Conservation (phyloP, 768 basidiomycete species). For the Suillus variegatus region DNA sequence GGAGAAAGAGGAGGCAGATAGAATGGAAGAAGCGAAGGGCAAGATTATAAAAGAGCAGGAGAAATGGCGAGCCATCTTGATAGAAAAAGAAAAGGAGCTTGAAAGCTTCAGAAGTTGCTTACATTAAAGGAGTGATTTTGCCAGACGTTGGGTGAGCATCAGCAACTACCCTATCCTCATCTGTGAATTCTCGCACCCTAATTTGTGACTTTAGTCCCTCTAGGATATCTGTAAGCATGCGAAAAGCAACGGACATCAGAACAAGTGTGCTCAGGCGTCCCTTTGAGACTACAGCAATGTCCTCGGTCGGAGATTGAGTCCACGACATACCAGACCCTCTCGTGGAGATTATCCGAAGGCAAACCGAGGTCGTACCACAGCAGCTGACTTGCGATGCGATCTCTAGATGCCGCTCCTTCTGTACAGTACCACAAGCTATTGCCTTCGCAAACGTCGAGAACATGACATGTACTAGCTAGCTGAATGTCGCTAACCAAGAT, state of each 20-base stretch:
- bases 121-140: slow-evolving; percentile 17
- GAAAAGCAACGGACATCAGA: not conserved
- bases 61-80: slow-evolving; percentile 61
- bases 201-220: not conserved
- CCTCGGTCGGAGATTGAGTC: not conserved
- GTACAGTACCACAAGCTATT: not conserved
- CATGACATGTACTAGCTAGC: not conserved
- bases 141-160: not conserved
- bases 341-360: not conserved
- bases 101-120: slow-evolving; percentile 59
- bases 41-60: slow-evolving; percentile 76
- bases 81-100: slow-evolving; percentile 83
- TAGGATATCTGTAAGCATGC: not conserved
- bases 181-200: not conserved
- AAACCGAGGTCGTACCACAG: not conserved
- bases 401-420: not conserved
- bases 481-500: not conserved
- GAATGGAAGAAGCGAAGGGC: slow-evolving; percentile 76
- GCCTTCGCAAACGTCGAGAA: not conserved
- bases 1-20: slow-evolving; percentile 84
- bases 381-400: not conserved
- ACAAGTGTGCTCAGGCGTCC: not conserved
- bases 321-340: not conserved
- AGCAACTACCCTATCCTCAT: not conserved
- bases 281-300: not conserved